Percentiles rank a stretch among this genome's conserved stretches.
These are phyloP conservation scores for Phytophthora ramorum DNA, from an alignment of 352 stramenopile genomes.

Conservation along the genomic window DNA sequence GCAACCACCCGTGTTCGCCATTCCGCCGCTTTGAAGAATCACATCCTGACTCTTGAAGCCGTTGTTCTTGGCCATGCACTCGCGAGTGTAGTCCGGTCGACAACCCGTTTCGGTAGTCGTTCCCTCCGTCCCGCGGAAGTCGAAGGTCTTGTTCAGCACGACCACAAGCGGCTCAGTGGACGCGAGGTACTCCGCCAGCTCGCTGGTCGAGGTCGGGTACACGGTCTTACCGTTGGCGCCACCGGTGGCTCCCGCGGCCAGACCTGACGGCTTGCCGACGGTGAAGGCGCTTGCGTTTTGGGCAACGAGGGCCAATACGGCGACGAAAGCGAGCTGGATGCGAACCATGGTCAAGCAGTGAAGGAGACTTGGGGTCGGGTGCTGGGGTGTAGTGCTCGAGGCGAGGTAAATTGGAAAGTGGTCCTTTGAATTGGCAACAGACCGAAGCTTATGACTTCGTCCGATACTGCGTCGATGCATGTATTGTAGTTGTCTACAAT, in stretches of 20 bases:
- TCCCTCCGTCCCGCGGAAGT: conserved; percentile 42
- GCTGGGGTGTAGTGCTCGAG: conserved; percentile 1
- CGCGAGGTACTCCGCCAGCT: conserved; percentile 37
- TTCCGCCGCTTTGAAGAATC: conserved; percentile 42
- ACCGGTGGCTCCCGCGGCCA: conserved; percentile 35
- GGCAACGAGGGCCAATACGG: conserved; percentile 1
- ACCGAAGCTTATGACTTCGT: no score
- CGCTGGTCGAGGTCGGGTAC: conserved; percentile 29
- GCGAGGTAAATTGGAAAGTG: conserved; percentile 21
- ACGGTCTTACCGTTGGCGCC: conserved; percentile 29
- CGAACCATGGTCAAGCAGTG: conserved; percentile 5
- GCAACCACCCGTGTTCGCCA: conserved; percentile 52
- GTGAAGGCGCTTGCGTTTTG: conserved; percentile 8
- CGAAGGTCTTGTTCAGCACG: conserved; percentile 42
- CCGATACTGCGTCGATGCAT: no score
- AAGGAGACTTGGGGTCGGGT: background rate
- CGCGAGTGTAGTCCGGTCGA: conserved; percentile 33
- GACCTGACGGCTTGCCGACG: conserved; percentile 18
- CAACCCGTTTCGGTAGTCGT: conserved; percentile 42
- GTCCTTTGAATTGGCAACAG: background rate
- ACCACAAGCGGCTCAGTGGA: conserved; percentile 35
- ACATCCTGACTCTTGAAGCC: conserved; percentile 44
- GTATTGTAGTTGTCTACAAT: no score
- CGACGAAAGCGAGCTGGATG: conserved; percentile 5
- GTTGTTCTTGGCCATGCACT: conserved; percentile 48